Conservation (phyloP, 1,284 basidiomycete genomes). For the Crepidotus sp. region DNA sequence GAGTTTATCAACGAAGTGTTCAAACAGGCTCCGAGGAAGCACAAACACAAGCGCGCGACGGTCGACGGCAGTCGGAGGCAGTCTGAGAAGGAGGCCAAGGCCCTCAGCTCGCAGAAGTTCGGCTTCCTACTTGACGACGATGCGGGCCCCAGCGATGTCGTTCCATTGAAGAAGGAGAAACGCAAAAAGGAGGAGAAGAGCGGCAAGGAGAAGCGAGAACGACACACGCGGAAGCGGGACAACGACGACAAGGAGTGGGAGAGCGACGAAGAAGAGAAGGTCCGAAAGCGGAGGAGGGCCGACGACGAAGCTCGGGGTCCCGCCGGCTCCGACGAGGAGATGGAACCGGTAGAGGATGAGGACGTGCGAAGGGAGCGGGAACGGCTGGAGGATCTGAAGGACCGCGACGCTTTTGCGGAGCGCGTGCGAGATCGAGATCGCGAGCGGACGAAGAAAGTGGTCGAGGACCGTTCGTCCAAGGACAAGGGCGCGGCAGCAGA, state of each 20-base stretch:
- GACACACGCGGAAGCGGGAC: conserved; percentile 72
- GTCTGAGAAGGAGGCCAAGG: conserved; percentile 62
- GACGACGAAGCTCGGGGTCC: conserved; percentile 30
- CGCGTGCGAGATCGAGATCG: conserved; percentile 80
- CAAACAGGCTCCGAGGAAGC: conserved; percentile 68
- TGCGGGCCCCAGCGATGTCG: conserved; percentile 31
- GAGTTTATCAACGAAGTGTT: conserved; percentile 75
- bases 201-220: conserved; percentile 43
- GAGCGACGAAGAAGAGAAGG: conserved; percentile 78
- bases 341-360: conserved; percentile 63
- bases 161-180: conserved; percentile 43
- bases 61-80: conserved; percentile 47
- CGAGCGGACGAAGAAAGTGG: conserved; percentile 83
- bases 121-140: conserved; percentile 76
- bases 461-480: conserved; percentile 85
- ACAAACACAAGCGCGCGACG: conserved; percentile 43
- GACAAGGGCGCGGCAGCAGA: conserved; percentile 68
- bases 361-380: conserved; percentile 67
- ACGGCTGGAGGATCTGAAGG: conserved; percentile 70
- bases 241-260: conserved; percentile 77
- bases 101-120: conserved; percentile 68
- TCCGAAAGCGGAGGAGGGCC: conserved; percentile 52
- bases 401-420: conserved; percentile 90
- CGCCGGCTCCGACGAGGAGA: conserved; percentile 34
- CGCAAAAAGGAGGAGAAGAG: conserved; percentile 33